Evolutionary conservation across 176 grass and related monocot species (phyloP).

Genomic region (Lolium multiflorum): DNA sequence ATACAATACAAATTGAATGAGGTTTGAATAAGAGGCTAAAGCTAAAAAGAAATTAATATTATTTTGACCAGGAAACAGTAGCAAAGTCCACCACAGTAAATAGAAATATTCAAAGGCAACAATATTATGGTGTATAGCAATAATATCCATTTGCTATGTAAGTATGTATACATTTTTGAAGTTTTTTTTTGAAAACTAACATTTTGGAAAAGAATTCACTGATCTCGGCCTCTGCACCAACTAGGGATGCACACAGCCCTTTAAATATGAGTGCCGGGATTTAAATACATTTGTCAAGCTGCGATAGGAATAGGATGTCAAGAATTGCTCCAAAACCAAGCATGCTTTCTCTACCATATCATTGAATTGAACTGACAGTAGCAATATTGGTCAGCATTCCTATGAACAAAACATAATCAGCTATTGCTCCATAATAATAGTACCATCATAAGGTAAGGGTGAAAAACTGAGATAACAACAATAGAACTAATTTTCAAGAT

Average conservation of each 20-base stretch:
- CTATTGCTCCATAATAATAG: constrained; percentile 12
- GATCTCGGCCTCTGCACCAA: no score
- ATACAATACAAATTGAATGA: not conserved
- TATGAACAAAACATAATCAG: not conserved
- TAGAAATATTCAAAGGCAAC: not conserved
- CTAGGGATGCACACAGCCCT: no score
- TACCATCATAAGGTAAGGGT: not conserved
- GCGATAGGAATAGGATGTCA: constrained; percentile 13
- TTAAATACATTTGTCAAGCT: not conserved
- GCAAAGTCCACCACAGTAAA: not conserved
- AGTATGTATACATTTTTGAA: constrained; percentile 2
- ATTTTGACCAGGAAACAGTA: constrained; percentile 2
- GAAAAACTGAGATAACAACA: not conserved
- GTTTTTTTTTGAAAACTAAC: no score
- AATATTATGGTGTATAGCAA: not conserved
- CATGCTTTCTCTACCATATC: not conserved
- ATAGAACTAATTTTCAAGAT: constrained; percentile 19
- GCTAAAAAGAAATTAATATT: not conserved
- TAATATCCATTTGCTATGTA: not conserved
- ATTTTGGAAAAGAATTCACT: no score
- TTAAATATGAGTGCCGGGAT: no score
- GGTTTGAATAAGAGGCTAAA: not conserved
- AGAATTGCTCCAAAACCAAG: not conserved
- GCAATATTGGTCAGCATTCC: not conserved
- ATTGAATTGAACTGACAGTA: not conserved